Evolutionary conservation across 805 yeast genomes (phyloP).

Genomic region (Wickerhamiella brachini): DNA sequence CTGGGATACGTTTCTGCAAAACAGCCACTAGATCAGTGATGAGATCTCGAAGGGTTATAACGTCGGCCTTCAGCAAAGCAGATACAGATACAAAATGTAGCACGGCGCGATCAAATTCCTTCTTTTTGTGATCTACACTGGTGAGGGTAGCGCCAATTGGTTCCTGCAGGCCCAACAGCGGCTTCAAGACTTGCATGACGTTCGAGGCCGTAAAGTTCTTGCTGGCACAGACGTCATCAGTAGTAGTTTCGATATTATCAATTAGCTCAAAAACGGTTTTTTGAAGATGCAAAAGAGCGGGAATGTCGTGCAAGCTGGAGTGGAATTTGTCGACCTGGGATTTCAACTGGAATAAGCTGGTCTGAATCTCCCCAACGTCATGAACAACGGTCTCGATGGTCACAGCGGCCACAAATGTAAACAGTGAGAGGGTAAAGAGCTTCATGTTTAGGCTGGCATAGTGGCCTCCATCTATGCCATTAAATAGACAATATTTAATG

Average conservation of each 20-base stretch:
- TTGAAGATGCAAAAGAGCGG: background rate
- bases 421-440: background rate
- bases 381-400: background rate
- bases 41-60: background rate
- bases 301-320: background rate
- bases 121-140: background rate
- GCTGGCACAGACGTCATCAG: background rate
- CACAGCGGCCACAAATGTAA: background rate
- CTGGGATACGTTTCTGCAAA: background rate
- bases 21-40: background rate
- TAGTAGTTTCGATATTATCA: background rate
- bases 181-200: background rate
- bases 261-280: background rate
- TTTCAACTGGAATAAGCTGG: background rate
- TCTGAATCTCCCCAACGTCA: background rate
- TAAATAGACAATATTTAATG: background rate
- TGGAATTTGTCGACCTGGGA: background rate
- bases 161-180: background rate
- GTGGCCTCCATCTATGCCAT: too few species aligned
- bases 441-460: background rate
- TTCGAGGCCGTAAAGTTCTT: background rate
- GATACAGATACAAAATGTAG: slow-evolving; percentile 2
- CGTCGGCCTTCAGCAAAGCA: slow-evolving; percentile 1
- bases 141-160: background rate
- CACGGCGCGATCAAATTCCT: slow-evolving; percentile 3